phyloP scores from a whole-genome alignment of 179 eudicot species.

The Spinacia oleracea region DNA sequence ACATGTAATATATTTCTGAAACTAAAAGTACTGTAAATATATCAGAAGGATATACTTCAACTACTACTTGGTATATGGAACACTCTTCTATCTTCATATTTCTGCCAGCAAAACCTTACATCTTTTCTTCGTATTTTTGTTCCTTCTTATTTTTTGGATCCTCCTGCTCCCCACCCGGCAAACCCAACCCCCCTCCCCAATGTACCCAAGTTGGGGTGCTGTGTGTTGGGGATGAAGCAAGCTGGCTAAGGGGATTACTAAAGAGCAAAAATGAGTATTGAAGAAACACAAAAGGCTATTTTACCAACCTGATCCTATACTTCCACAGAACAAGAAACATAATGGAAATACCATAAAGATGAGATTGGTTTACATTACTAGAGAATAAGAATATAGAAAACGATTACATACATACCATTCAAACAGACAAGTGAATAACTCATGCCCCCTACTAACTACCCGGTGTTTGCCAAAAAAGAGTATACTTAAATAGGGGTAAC shows the following conservation, averaged over 20 bases:
- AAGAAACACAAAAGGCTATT: background rate
- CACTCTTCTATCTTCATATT: background rate
- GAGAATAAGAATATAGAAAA: no score
- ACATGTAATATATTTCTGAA: background rate
- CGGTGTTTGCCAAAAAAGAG: background rate
- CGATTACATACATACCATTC: background rate
- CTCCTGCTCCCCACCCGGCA: background rate
- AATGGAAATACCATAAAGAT: background rate
- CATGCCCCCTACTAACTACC: background rate
- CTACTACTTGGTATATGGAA: background rate
- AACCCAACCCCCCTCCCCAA: background rate
- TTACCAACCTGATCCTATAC: background rate
- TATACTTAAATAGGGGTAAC: background rate
- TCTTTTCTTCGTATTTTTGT: background rate
- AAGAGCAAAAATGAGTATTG: background rate
- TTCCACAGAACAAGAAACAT: background rate
- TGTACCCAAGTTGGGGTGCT: background rate
- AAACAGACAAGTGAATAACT: background rate
- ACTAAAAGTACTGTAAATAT: background rate
- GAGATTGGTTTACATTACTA: background rate
- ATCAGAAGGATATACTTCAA: slow-evolving; percentile 3
- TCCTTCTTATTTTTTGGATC: no score
- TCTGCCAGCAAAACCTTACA: background rate
- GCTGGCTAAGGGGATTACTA: background rate
- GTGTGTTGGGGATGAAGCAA: background rate